Base-by-base conservation (phyloP, 805 yeast species). In the Starmerella etchellsii region DNA sequence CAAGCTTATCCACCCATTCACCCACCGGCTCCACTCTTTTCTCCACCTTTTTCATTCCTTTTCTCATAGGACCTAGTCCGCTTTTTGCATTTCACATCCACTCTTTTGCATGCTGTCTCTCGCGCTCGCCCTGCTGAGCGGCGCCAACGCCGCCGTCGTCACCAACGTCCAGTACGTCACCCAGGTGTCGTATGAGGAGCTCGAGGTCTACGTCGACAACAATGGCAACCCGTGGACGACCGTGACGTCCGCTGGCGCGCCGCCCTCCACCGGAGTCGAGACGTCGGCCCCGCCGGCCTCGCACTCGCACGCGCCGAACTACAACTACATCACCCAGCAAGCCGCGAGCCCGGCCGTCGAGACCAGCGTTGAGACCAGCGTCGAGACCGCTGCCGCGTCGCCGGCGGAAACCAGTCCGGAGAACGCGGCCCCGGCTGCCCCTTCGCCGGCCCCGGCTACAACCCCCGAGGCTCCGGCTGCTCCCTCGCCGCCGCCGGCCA, bases 171-270 rank as follows among this genome's bases (percentile, higher is more conserved):
- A 45, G 23, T 40, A 39, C 28, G 50, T 45, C 32, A 52, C 55
- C 21, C 48, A 51, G 43, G 37, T 41, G 40, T 42, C 37, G 19
- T 50, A 53, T 41, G 41, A 50, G 37, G 38, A 51, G 23, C 43
- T 47, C 19, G 43, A 51, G 31, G 55, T 54, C 15, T 29, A 36
- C n/a, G 56, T 48, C 28, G 51, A 54, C 41, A 22, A 25, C 28
- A 24, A 48, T 21, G 54, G 54, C 25, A 31, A 15, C 31, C 56
- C 56, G 13, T 42, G 40, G 32, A 32, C 51, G 28, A 54, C 56
- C 33, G 34, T 20, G 16, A 39, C 42, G 13, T 20, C 27, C 15
- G 18, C 41, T 6, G 20, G 20, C 25, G 13, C 28, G 18, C 10
- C 24, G 16, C 23, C 29, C 13, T 3, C 29, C n/a, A 8, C 31